phyloP scores from a whole-genome alignment of 2,329 filamentous ascomycete genomes.

The Dichotomopilus funicola region DNA sequence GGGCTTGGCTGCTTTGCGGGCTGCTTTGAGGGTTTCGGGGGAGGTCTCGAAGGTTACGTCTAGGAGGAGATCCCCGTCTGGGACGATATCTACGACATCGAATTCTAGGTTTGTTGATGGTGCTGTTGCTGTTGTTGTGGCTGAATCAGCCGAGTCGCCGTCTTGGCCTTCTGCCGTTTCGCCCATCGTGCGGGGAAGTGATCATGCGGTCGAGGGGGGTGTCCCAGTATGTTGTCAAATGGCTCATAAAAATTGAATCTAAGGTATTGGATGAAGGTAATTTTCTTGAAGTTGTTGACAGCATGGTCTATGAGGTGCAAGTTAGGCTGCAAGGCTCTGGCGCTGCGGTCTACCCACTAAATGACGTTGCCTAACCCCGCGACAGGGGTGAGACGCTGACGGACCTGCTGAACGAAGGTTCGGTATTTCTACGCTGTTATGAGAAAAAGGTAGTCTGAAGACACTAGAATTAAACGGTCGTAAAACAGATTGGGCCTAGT shows the following conservation, averaged over 20 bases:
- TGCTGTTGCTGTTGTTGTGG: not conserved
- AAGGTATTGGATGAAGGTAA: no score
- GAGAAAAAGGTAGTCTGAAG: no score
- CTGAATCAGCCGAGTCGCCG: slow-evolving; percentile 11
- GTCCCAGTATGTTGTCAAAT: no score
- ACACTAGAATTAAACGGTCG: no score
- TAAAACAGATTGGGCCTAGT: no score
- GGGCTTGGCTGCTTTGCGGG: slow-evolving; percentile 34
- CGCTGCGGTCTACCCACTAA: not conserved
- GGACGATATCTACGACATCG: slow-evolving; percentile 44
- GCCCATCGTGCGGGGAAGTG: slow-evolving; percentile 16
- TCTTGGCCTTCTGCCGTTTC: slow-evolving; percentile 20
- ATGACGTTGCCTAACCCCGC: not conserved
- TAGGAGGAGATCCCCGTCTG: slow-evolving; percentile 58
- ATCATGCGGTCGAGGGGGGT: slow-evolving; percentile 2
- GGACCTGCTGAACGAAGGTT: no score
- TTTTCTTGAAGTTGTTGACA: not conserved
- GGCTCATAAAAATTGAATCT: no score
- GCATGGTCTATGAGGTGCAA: not conserved
- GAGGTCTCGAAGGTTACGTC: slow-evolving; percentile 60
- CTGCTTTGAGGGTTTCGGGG: slow-evolving; percentile 41
- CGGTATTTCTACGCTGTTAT: no score
- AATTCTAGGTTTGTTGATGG: slow-evolving; percentile 3
- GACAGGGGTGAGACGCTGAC: no score
- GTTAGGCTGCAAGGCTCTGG: not conserved